Conservation (phyloP, 805 yeast species). For the Sugiyamaella chiloensis region DNA sequence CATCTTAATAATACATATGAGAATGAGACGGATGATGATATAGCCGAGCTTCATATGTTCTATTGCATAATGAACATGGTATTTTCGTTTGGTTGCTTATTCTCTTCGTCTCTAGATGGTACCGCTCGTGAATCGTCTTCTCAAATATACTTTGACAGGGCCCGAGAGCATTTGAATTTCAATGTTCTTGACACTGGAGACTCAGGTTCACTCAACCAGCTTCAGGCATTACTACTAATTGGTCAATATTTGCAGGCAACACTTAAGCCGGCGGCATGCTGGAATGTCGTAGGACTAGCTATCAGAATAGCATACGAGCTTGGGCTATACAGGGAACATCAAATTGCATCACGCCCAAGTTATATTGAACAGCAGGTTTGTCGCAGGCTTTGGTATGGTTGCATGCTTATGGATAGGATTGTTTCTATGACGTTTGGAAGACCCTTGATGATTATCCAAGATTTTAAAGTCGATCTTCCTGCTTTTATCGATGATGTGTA, state of each 20-base stretch:
- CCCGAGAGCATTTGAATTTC: conserved; percentile 24
- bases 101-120: conserved; percentile 16
- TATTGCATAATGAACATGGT: conserved; percentile 29
- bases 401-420: conserved; percentile 29
- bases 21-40: conserved; percentile 5
- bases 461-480: conserved; percentile 21
- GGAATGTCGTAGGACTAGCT: conserved; percentile 44
- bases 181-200: conserved; percentile 28
- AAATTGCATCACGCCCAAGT: conserved; percentile 20
- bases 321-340: conserved; percentile 35
- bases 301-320: conserved; percentile 44
- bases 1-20: background rate
- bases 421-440: conserved; percentile 31
- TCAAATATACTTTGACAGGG: conserved; percentile 26
- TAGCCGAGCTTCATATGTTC: conserved; percentile 24
- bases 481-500: conserved; percentile 25
- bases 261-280: conserved; percentile 34
- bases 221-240: conserved; percentile 28
- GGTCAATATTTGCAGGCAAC: conserved; percentile 32
- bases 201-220: conserved; percentile 23
- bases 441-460: conserved; percentile 28
- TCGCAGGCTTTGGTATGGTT: conserved; percentile 32
- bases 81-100: conserved; percentile 30
- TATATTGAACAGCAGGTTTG: conserved; percentile 26
- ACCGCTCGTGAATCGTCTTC: conserved; percentile 14